Base-by-base conservation (phyloP, 768 basidiomycete genomes). In the Hypholoma fasciculare region DNA sequence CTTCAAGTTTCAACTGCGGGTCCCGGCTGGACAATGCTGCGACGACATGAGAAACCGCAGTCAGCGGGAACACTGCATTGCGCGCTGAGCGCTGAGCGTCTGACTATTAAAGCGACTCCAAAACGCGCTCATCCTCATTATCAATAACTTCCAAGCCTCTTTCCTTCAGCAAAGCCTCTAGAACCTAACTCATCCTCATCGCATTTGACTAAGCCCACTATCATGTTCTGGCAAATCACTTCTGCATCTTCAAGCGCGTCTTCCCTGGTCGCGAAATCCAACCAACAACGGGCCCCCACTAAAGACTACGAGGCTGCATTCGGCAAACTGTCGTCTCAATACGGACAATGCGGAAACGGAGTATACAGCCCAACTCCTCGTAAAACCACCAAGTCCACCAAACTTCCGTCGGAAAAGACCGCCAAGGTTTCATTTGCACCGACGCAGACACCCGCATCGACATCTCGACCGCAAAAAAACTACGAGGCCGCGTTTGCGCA, bases 241-340 rank as follows among this genome's bases (percentile, higher is more conserved):
- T 26, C 52, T n/a, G 16, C 52, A 11, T 20, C 52, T 7, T 52
- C 52, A 14, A 52, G 52, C 52, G 39, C 52, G 14, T 39, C 52
- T 26, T 52, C 52, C 4, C 52, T 52, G 17, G 16, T 52, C 20
- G 23, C 19, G 8, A 49, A 38, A 20, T 19, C 37, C 7, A 37
- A 12, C 23, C 23, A 19, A 20, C 11, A 23, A 23, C 23, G 23
- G 23, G 23, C 52, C 39, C 19, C n/a, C 7, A 11, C 39, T 16
- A 52, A 52, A 42, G 39, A 52, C 27, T 54, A 26, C 17, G 43
- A 54, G 20, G 40, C 54, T 13, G 30, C 54, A n/a, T 54, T 54
- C 34, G 54, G 44, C 9, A 23, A 20, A 16, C 54, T 54, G 36
- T 46, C 54, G 19, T 54, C 54, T 27, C 54, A 47, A 47, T 54